Conservation (phyloP, 495 filamentous ascomycete species). For the Hypoxylon subgilvum region DNA sequence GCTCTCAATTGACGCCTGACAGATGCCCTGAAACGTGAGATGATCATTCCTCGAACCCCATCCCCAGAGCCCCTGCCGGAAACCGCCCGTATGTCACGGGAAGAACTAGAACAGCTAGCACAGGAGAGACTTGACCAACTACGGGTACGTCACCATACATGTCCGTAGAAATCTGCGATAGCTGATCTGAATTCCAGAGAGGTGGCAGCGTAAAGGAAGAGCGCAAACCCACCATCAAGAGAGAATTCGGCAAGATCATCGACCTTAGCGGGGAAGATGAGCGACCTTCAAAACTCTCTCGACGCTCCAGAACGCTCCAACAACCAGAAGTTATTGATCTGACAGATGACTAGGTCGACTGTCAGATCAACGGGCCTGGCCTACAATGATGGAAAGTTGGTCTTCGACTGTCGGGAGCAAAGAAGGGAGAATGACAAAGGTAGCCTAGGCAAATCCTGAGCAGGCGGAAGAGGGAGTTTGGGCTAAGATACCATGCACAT, state of each 20-base stretch:
- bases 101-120: conserved; percentile 28
- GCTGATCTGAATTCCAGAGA: conserved; percentile 15
- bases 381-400: too few species aligned
- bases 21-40: conserved; percentile 35
- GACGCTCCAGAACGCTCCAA: not conserved
- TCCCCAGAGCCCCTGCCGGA: conserved; percentile 5
- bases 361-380: too few species aligned
- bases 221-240: conserved; percentile 20
- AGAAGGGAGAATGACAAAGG: too few species aligned
- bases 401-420: too few species aligned
- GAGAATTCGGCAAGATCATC: conserved; percentile 15
- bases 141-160: conserved; percentile 12
- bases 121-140: conserved; percentile 28
- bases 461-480: too few species aligned
- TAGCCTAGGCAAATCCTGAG: too few species aligned
- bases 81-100: conserved; percentile 25
- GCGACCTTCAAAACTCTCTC: conserved; percentile 3
- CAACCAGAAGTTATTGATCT: conserved; percentile 25
- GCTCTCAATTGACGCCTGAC: not conserved
- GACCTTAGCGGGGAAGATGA: conserved; percentile 19
- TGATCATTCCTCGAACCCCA: conserved; percentile 35
- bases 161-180: not conserved
- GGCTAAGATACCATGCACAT: too few species aligned
- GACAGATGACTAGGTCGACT: conserved; percentile 17
- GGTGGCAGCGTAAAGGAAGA: conserved; percentile 22